phyloP scores from a whole-genome alignment of 352 stramenopile species.

The Phytopythium mirpurense region DNA sequence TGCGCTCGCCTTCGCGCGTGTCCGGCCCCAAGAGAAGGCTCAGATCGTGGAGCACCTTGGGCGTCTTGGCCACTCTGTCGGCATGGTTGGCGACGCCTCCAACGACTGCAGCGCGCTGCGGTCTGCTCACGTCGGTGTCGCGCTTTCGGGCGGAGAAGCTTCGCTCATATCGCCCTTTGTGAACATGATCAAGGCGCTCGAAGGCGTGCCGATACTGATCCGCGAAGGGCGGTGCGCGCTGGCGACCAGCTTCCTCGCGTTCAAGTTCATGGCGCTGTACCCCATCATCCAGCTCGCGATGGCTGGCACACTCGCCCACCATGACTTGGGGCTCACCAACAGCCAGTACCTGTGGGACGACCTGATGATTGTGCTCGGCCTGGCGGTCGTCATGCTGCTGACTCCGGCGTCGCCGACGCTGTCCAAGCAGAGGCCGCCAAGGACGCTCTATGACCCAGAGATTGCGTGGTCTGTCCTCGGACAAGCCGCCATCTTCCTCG shows the following conservation, averaged over 20 bases:
- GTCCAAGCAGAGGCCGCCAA: slow-evolving; percentile 26
- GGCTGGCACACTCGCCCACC: slow-evolving; percentile 23
- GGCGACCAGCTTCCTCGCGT: slow-evolving; percentile 41
- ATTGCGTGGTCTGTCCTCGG: slow-evolving; percentile 46
- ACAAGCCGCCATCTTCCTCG: slow-evolving; percentile 40
- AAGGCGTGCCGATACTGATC: slow-evolving; percentile 66
- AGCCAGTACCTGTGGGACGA: slow-evolving; percentile 66
- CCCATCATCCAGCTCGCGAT: slow-evolving; percentile 49
- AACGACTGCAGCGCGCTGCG: slow-evolving; percentile 88
- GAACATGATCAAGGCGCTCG: slow-evolving; percentile 73
- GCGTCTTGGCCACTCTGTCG: slow-evolving; percentile 26
- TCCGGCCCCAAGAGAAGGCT: slow-evolving; percentile 46
- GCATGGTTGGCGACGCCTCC: slow-evolving; percentile 54
- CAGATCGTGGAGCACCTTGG: slow-evolving; percentile 60
- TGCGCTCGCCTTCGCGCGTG: slow-evolving; percentile 51
- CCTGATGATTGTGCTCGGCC: slow-evolving; percentile 37
- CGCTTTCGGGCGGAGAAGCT: slow-evolving; percentile 78
- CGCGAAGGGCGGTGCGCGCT: slow-evolving; percentile 84
- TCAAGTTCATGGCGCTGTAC: slow-evolving; percentile 55
- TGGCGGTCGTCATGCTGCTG: slow-evolving; percentile 54
- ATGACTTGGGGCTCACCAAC: slow-evolving; percentile 42
- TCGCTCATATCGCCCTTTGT: slow-evolving; percentile 86
- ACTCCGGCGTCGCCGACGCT: slow-evolving; percentile 28
- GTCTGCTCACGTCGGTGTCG: slow-evolving; percentile 81
- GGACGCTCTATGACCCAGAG: slow-evolving; percentile 38